Base-by-base conservation (phyloP, 1,284 basidiomycete species). In the Malassezia slooffiae region DNA sequence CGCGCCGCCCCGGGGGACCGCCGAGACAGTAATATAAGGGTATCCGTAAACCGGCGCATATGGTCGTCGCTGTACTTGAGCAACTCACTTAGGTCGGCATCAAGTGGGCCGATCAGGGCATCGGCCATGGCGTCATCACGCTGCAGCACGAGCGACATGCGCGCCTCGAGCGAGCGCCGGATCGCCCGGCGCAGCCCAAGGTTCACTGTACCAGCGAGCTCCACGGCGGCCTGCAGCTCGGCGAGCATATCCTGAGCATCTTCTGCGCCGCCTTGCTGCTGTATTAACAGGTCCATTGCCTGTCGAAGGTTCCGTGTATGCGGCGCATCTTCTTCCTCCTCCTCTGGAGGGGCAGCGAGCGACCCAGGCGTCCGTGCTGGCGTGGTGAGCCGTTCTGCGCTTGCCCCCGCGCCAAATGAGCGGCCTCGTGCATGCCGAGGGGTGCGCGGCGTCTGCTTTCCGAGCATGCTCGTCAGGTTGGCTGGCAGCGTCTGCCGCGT, bases 61-160 rank as follows among this genome's bases (percentile, higher is more conserved):
- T 67, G 60, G 19, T 67, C 64, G 41, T 67, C 60, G 33, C 60
- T 63, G 24, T 50, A 23, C 6, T 52, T 36, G 4, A 66, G 38
- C 10, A 67, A 43, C 3, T 44, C 38, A 10, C 37, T 38, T 5
- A 63, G 48, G 20, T 33, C 47, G 19, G 46, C 44, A 36, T 62
- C 58, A 12, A 63, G 45, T 10, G 34, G 43, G 2, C 12, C 30
- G 17, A 59, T 33, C 2, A 34, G 34, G 6, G 20, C 5, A 10
- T 26, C 28, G 10, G 38, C 29, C 24, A 30, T 8, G 0, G 20
- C 1, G 2, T 29, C 29, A 11, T 42, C 11, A 6, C 47, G 47
- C 34, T 40, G 47, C 16, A 61, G 39, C 29, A 53, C 40, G 10
- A 52, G 52, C n/a, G 56, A 43, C 21, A 64, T 41, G 19, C 58